Evolutionary conservation across 495 filamentous ascomycete genomes (phyloP), one percentile per base, ranked within the genome.

Genomic region (Aspergillus mulundensis): DNA sequence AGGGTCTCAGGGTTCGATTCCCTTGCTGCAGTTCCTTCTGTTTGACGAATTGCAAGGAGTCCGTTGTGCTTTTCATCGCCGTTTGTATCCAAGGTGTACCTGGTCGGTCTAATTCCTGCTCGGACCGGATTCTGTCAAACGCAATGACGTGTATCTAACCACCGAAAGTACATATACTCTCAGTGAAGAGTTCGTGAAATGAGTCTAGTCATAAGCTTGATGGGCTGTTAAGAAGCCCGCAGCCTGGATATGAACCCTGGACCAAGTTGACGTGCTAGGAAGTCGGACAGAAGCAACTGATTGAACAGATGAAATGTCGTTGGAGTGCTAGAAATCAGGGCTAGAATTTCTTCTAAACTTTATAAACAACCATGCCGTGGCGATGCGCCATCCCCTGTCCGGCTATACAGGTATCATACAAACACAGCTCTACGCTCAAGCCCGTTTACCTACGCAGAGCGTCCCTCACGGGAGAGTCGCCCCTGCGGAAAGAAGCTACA

Each of bases 371-470:
- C 36, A 44, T 53, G 38, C 44, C 42, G 43, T 59, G 12, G 47
- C 47, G 15, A 48, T 32, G 25, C 32, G 47, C 55, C 56, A 44
- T 20, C 56, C 58, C 43, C 52, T 44, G 14, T 24, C 54, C 61
- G 50, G 54, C 73, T 74, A 69, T 74, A 74, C 73, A 76, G 65
- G 56, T 76, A 74, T 76, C 73, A 70, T 76, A 76, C 71, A 76
- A 66, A 54, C 57, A 57, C 38, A 54, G 56, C 23, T 60, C 51
- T 55, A 50, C 53, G 59, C 53, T 24, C 43, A 54, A 32, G 14
- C 56, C 20, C 19, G 32, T 69, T 58, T 76, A 76, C 57, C 71
- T 62, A 62, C 72, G 75, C 58, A 77, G 68, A 45, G 72, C 73
- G 56, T 77, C 71, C 64, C 69, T 70, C 49, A 77, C 55, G 57